Base-by-base conservation (phyloP, 192 early-diverging fungal species). In the Gonapodya sp. region DNA sequence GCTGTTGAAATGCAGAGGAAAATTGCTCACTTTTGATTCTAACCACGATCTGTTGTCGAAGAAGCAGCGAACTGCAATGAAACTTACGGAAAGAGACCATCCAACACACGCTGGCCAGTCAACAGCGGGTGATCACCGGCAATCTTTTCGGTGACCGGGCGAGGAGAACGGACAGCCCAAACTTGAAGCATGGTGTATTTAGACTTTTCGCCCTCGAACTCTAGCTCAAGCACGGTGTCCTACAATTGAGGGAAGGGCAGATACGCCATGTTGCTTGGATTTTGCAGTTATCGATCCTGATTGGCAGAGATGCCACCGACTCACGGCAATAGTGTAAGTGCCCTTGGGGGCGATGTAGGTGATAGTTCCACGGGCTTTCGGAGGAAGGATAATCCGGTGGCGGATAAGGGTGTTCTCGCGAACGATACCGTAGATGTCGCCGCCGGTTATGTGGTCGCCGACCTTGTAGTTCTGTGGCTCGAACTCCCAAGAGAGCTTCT, bases 81-180 rank as follows among this genome's bases (percentile, higher is more conserved):
- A 31, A 85, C 90, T 83, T 87, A 93, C 89, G 98, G 98, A 91
- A 99, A 99, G 36, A 99, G 92, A 34, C 97, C 94, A 81, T 99
- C 98, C 83, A 99, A 91, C 34, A 99, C 97, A 84, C 98, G 94
- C 88, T 99, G 98, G 72, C 98, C 98, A 79, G 96, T 99, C 81
- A 98, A 89, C 74, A 99, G 88, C 36, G 98, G 98, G 86, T 95
- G 90, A 85, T 98, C 95, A 1, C 95, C 98, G 35, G 96, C 90
- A 33, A 99, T 87, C 89, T 98, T 99, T 81, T 98, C 96, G 8
- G 94, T 89, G 34, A 93, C 92, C 16, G 98, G 98, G 78, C 98
- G 94, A 72, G 98, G 96, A 36, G 95, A 90, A 84, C 98, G 94
- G 35, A 98, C 97, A 16, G 98, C 96, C 98, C 98, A 99, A 64